Evolutionary conservation across 352 stramenopile species (phyloP), one percentile per base, ranked within the genome.

Genomic region (Globisporangium takayamanum): DNA sequence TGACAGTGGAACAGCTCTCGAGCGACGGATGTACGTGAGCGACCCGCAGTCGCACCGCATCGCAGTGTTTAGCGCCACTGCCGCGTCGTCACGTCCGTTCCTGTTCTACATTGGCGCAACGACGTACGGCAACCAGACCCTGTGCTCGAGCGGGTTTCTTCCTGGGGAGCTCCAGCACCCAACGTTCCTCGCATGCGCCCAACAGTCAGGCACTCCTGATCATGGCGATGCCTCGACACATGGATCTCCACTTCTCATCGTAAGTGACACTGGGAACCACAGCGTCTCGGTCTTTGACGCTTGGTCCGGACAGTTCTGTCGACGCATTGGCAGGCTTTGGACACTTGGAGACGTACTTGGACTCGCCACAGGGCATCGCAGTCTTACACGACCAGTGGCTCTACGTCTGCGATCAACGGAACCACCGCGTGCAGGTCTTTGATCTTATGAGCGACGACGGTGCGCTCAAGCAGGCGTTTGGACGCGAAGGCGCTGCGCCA

Each of bases 191-290:
- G 45, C 77, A 26, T 58, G 28, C 4, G 68, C 58, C 22, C 50
- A 15, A 15, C 20, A n/a, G n/a, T 54, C 16, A 18, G 55, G 16
- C 22, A 25, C 3, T 26, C n/a, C 22, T 14, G 54, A 36, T 44
- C 1, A 18, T 7, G n/a, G n/a, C 2, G 25, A 30, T 10, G 36
- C 20, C 12, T 42, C 8, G 42, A 15, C 22, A 45, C 7, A 5
- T 12, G 33, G 5, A 7, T 50, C 42, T 0, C 36, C 11, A 22
- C 36, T 68, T 0, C 45, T 89, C 30, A 55, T 83, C 3, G 69
- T 92, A 2, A 81, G 73, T 14, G 78, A 89, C 62, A 79, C 64
- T 42, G 76, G 74, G 25, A 92, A 92, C 48, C 78, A 92, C 52
- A 67, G 15, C 16, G 44, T 92, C 8, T 80, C 74, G 7, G 33